These are phyloP conservation scores for Schoenoplectus triqueter DNA, from an alignment of 202 grass and related monocot species.

Conservation along the genomic window DNA sequence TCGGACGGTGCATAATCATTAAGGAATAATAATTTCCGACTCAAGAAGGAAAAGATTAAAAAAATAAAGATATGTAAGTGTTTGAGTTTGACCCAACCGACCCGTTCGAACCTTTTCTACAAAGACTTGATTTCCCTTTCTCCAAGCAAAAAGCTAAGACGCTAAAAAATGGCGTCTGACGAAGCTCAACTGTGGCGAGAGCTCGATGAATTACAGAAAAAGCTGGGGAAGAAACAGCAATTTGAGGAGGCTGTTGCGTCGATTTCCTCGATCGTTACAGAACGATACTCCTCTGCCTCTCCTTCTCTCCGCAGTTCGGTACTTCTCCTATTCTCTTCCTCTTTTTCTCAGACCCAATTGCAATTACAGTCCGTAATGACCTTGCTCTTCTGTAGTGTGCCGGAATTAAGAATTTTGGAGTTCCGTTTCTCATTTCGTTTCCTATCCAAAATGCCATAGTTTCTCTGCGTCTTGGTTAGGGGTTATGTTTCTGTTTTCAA, in stretches of 20 bases:
- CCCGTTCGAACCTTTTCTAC: neutral
- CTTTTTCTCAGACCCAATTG: neutral
- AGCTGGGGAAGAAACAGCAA: constrained; percentile 71
- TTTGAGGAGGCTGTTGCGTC: constrained; percentile 71
- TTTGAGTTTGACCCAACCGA: neutral
- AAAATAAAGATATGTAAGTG: too few species aligned
- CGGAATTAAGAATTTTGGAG: constrained; percentile 6
- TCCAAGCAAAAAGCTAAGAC: constrained; percentile 16
- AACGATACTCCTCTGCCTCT: constrained; percentile 54
- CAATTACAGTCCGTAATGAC: neutral
- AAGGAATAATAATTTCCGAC: too few species aligned
- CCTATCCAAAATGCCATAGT: neutral
- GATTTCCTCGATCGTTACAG: constrained; percentile 51
- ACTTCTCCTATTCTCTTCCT: constrained; percentile 3
- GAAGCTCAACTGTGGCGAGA: constrained; percentile 52
- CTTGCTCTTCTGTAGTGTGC: neutral
- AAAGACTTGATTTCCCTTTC: constrained; percentile 16
- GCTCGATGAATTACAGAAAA: constrained; percentile 65
- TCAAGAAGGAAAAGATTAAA: neutral
- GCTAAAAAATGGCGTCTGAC: constrained; percentile 30
- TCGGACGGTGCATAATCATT: too few species aligned
- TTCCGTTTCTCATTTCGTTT: neutral
- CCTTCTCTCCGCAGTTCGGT: constrained; percentile 73
- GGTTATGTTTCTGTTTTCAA: neutral
- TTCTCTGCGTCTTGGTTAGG: neutral